These are phyloP conservation scores for Populus ilicifolia DNA, from an alignment of 345 rosid species.

Conservation along the genomic window DNA sequence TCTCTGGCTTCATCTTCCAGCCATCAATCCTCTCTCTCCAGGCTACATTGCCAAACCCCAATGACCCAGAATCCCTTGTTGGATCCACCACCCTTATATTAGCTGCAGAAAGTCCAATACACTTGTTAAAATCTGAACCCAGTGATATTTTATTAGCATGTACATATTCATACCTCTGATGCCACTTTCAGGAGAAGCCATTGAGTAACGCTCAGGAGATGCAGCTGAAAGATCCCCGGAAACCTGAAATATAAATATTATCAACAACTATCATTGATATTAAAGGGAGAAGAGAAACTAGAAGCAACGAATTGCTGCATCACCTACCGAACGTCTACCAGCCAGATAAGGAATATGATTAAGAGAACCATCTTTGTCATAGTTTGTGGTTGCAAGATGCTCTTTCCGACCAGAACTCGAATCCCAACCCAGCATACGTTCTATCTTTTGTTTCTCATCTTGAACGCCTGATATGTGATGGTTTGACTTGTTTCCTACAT, in stretches of 20 bases:
- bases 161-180: conserved; percentile 22
- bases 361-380: conserved; percentile 30
- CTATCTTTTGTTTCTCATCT: conserved; percentile 23
- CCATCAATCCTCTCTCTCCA: conserved; percentile 44
- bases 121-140: neutral
- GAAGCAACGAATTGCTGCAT: neutral
- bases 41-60: conserved; percentile 37
- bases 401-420: conserved; percentile 23
- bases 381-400: conserved; percentile 17
- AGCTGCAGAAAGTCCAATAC: conserved; percentile 16
- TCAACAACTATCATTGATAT: neutral
- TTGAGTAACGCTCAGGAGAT: conserved; percentile 34
- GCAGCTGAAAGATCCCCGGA: conserved; percentile 40
- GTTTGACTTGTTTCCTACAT: conserved; percentile 9
- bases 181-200: conserved; percentile 39
- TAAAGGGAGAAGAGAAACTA: neutral
- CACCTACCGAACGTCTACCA: conserved; percentile 28
- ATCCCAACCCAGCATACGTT: conserved; percentile 26
- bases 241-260: conserved; percentile 18
- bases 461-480: neutral
- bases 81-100: conserved; percentile 26
- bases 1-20: conserved; percentile 39
- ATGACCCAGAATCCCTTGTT: conserved; percentile 24
- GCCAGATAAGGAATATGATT: conserved; percentile 32
- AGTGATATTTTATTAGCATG: neutral